Evolutionary conservation across 2,329 filamentous ascomycete genomes (phyloP).

Genomic region (Phaeosphaeriaceae sp.): DNA sequence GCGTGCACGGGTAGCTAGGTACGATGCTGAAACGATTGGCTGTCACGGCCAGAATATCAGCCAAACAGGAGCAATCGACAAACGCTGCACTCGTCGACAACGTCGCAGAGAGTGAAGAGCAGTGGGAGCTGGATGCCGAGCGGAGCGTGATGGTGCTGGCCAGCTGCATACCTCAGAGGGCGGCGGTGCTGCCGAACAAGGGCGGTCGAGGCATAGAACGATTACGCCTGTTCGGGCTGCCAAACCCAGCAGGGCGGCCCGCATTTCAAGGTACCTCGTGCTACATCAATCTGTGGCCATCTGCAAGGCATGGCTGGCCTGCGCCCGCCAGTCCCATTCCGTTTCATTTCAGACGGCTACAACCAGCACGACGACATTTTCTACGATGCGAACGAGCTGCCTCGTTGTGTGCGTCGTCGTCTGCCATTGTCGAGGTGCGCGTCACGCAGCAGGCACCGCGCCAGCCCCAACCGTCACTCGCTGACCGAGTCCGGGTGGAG

Average conservation of each 20-base stretch:
- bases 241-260: conserved; percentile 38
- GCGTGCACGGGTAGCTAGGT: conserved; percentile 47
- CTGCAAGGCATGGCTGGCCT: conserved; percentile 40
- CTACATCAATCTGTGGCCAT: conserved; percentile 34
- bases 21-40: conserved; percentile 50
- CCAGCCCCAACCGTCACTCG: conserved; percentile 17
- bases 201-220: conserved; percentile 46
- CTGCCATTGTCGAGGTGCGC: background rate
- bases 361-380: background rate
- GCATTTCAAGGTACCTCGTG: conserved; percentile 41
- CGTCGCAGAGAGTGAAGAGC: conserved; percentile 9
- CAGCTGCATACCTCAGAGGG: conserved; percentile 38
- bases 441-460: background rate
- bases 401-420: background rate
- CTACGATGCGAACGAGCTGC: background rate
- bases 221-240: conserved; percentile 40
- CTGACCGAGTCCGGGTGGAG: conserved; percentile 29
- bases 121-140: conserved; percentile 15
- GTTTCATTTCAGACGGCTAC: conserved; percentile 18
- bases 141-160: conserved; percentile 36
- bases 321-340: conserved; percentile 29
- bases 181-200: conserved; percentile 41
- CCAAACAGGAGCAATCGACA: conserved; percentile 24
- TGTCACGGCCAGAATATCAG: conserved; percentile 44
- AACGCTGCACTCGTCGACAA: conserved; percentile 13